Evolutionary conservation across 441 rosid species (phyloP).

Genomic region (Croton laevigatus): DNA sequence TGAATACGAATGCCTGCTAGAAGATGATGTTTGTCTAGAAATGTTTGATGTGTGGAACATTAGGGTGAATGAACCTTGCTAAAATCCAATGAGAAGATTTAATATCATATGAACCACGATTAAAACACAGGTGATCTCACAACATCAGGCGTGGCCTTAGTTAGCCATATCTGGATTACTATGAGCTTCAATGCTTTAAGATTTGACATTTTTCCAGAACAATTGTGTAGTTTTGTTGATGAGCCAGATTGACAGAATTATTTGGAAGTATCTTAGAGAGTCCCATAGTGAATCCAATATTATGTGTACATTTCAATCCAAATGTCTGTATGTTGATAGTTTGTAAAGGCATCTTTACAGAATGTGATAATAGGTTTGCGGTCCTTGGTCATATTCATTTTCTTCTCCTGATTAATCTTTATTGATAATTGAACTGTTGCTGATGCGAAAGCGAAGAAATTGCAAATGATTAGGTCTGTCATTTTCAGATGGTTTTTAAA

Average conservation of each 20-base stretch:
- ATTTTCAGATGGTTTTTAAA: not conserved
- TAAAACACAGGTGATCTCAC: not conserved
- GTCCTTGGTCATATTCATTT: not conserved
- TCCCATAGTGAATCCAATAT: not conserved
- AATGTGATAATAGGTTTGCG: not conserved
- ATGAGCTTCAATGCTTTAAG: not conserved
- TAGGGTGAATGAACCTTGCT: not conserved
- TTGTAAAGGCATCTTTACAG: not conserved
- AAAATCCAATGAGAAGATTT: not conserved
- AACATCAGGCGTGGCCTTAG: not conserved
- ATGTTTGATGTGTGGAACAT: not conserved
- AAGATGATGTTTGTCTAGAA: slow-evolving; percentile 11
- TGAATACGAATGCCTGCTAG: not conserved
- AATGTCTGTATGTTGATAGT: not conserved
- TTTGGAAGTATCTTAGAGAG: not conserved
- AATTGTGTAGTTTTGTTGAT: not conserved
- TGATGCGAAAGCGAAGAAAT: not conserved
- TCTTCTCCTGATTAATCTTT: not conserved
- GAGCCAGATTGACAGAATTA: not conserved
- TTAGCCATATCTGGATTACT: not conserved
- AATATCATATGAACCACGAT: not conserved
- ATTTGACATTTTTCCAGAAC: not conserved
- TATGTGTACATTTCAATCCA: no score
- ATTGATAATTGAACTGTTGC: not conserved
- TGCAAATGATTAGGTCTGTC: not conserved